Evolutionary conservation across 768 basidiomycete genomes (phyloP).

Genomic region (Pleurotus citrinopileatus): DNA sequence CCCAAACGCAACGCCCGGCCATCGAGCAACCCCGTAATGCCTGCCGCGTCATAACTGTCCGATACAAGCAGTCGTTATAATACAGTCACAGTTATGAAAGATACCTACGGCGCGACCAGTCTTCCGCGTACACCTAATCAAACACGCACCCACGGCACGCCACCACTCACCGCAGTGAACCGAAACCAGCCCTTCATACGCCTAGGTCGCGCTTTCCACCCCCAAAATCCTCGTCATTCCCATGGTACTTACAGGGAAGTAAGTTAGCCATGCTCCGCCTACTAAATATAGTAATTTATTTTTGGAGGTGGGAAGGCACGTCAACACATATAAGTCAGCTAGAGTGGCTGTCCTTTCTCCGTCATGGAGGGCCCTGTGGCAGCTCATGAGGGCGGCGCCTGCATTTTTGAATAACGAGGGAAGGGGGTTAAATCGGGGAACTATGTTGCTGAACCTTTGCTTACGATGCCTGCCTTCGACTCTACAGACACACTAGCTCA

Average conservation of each 20-base stretch:
- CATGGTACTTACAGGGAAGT: slow-evolving; percentile 8
- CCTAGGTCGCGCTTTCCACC: not conserved
- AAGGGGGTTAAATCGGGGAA: not conserved
- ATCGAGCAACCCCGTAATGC: not conserved
- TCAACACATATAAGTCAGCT: not conserved
- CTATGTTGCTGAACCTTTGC: not conserved
- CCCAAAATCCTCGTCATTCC: not conserved
- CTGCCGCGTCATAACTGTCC: not conserved
- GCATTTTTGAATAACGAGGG: not conserved
- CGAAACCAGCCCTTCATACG: not conserved
- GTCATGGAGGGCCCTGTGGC: not conserved
- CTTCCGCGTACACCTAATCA: not conserved
- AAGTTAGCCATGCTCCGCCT: not conserved
- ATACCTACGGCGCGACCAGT: no score
- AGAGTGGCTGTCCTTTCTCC: not conserved
- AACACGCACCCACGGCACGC: not conserved
- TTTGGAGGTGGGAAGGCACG: not conserved
- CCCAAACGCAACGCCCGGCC: not conserved
- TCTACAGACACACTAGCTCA: slow-evolving; percentile 6
- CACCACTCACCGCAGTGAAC: not conserved
- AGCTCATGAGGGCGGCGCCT: not conserved
- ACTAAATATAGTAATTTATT: not conserved
- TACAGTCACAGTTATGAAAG: no score
- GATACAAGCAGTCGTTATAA: not conserved
- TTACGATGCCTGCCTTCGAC: slow-evolving; percentile 6